A percentile compares a stretch with the other conserved stretches of the same genome.
Conservation (phyloP, 306 rosid genomes). For the Mimosa pudica region DNA sequence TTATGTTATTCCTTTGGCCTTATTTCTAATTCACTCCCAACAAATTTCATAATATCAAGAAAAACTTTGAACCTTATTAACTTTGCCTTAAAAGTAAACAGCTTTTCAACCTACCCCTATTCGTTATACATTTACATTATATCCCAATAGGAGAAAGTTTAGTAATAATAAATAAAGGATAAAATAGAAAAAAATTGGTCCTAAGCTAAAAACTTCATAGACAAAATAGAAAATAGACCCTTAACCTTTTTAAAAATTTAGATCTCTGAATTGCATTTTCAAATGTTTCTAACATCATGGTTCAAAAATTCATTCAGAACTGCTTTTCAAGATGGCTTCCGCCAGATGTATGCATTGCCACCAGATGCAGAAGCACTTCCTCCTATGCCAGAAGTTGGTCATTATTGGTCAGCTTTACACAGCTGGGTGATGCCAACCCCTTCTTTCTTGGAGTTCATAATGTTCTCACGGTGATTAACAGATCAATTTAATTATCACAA, state of each 20-base stretch:
- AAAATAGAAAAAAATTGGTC: too few species aligned
- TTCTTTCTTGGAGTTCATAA: conserved; percentile 83
- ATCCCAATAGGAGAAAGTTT: too few species aligned
- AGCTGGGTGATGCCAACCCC: conserved; percentile 99
- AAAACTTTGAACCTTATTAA: too few species aligned
- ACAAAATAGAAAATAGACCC: too few species aligned
- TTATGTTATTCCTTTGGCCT: not conserved
- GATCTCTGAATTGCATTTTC: conserved; percentile 14
- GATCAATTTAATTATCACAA: conserved; percentile 27
- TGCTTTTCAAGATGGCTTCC: conserved; percentile 75
- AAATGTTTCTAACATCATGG: conserved; percentile 25
- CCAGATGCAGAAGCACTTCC: conserved; percentile 75
- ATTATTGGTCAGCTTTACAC: conserved; percentile 86
- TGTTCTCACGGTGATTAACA: conserved; percentile 80
- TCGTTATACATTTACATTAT: too few species aligned
- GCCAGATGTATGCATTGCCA: conserved; percentile 71
- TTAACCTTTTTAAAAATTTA: not conserved
- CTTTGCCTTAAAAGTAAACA: too few species aligned
- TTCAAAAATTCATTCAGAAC: conserved; percentile 59
- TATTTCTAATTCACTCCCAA: too few species aligned
- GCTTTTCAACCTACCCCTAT: too few species aligned
- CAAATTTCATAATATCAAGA: too few species aligned
- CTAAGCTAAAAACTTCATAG: too few species aligned
- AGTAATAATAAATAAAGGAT: too few species aligned
- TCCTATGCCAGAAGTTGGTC: conserved; percentile 95